Evolutionary conservation across 352 stramenopile species (phyloP).

Genomic region (Globisporangium paroecandrum): DNA sequence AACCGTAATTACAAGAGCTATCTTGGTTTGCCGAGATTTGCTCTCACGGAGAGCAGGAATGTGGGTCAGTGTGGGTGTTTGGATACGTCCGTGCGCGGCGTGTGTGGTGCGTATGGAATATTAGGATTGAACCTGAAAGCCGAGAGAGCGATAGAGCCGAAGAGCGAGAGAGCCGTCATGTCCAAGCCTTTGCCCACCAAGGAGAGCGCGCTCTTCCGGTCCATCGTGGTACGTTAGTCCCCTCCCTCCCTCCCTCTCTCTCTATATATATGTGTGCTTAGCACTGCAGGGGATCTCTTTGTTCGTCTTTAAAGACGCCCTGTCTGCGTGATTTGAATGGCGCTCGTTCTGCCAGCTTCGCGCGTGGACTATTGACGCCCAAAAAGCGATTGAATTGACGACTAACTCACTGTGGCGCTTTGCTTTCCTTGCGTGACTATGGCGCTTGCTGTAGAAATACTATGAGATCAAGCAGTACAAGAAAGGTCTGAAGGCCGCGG

Average conservation of each 20-base stretch:
- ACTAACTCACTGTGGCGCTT: background rate
- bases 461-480: conserved; percentile 99
- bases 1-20: conserved; percentile 1
- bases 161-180: conserved; percentile 1
- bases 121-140: background rate
- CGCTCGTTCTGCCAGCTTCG: background rate
- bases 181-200: conserved; percentile 89
- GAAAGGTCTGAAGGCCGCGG: conserved; percentile 95
- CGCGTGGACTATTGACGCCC: background rate
- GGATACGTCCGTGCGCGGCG: background rate
- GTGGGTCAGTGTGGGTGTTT: conserved; percentile 6
- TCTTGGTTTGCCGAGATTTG: background rate
- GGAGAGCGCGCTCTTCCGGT: conserved; percentile 95
- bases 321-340: background rate
- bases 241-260: background rate
- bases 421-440: background rate
- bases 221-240: conserved; percentile 78
- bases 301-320: background rate
- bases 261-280: background rate
- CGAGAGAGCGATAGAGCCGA: background rate
- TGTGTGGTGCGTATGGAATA: conserved; percentile 9
- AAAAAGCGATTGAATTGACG: background rate
- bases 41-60: background rate
- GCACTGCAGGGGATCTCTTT: background rate
- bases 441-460: conserved; percentile 74